phyloP scores from a whole-genome alignment of 2,329 filamentous ascomycete species.

The Cladophialophora exuberans region DNA sequence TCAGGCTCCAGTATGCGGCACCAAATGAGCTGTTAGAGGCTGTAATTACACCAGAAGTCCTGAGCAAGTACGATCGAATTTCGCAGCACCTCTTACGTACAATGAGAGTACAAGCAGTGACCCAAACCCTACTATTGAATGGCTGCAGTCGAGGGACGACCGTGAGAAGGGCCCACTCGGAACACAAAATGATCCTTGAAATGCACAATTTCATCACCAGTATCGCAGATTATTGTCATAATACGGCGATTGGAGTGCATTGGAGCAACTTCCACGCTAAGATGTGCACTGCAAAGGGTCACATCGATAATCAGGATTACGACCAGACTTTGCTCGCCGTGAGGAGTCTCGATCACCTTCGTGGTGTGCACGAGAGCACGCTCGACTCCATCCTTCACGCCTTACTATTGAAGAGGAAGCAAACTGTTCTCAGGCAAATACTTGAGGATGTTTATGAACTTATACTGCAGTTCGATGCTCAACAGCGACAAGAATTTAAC shows the following conservation, averaged over 20 bases:
- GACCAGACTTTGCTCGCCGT: conserved; percentile 52
- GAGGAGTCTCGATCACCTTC: conserved; percentile 68
- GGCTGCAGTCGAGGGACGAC: conserved; percentile 26
- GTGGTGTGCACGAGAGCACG: conserved; percentile 70
- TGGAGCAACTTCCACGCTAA: conserved; percentile 73
- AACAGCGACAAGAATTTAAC: conserved; percentile 33
- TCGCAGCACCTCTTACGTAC: conserved; percentile 81
- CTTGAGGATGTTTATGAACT: conserved; percentile 75
- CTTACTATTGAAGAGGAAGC: conserved; percentile 73
- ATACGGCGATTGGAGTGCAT: conserved; percentile 71
- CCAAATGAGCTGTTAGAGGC: conserved; percentile 67
- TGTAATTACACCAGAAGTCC: conserved; percentile 70
- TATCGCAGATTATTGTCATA: conserved; percentile 77
- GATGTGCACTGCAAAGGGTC: conserved; percentile 65
- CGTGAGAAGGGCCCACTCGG: conserved; percentile 30
- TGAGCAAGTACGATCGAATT: conserved; percentile 81
- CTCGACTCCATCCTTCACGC: conserved; percentile 76
- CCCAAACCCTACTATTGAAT: conserved; percentile 38
- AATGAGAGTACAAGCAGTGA: conserved; percentile 76
- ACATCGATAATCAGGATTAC: conserved; percentile 54
- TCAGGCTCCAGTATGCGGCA: conserved; percentile 82
- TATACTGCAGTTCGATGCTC: conserved; percentile 69
- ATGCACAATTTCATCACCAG: conserved; percentile 77
- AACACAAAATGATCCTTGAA: conserved; percentile 71
- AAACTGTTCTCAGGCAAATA: conserved; percentile 71